phyloP scores from a whole-genome alignment of 768 basidiomycete species.

The Termitomyces eurrhizus region DNA sequence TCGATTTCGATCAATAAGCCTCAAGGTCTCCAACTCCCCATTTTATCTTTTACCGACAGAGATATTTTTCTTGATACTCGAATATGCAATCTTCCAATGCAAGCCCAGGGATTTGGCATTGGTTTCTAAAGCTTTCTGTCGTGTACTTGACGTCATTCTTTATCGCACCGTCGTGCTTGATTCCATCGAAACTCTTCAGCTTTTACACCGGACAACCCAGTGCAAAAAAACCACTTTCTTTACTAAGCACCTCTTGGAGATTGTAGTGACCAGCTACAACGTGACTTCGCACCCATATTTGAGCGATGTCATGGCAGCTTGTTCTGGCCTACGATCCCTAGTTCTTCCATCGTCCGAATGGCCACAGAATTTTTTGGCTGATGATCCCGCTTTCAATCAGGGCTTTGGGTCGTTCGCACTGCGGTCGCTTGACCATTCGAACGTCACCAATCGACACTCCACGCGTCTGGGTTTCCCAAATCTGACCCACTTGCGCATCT shows the following conservation, averaged over 20 bases:
- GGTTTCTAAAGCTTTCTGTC: constrained; percentile 26
- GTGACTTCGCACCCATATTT: constrained; percentile 16
- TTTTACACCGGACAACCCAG: constrained; percentile 33
- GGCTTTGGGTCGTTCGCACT: constrained; percentile 25
- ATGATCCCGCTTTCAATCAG: constrained; percentile 10
- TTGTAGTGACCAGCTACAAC: constrained; percentile 28
- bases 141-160: constrained; percentile 30
- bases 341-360: constrained; percentile 23
- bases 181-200: constrained; percentile 22
- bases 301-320: constrained; percentile 27
- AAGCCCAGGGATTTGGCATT: constrained; percentile 27
- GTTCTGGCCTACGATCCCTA: constrained; percentile 29
- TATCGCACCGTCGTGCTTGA: constrained; percentile 37
- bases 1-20: constrained; percentile 16
- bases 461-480: constrained; percentile 8
- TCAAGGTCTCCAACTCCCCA: constrained; percentile 18
- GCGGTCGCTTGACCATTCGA: constrained; percentile 21
- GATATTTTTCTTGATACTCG: constrained; percentile 32
- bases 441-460: constrained; percentile 1
- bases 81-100: constrained; percentile 26
- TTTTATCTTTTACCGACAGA: constrained; percentile 32
- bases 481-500: constrained; percentile 34
- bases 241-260: constrained; percentile 29
- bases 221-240: constrained; percentile 25
- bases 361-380: constrained; percentile 13